Evolutionary conservation across 2,329 filamentous ascomycete genomes (phyloP), one percentile per base, ranked within the genome.

Genomic region (Neurospora sp.): DNA sequence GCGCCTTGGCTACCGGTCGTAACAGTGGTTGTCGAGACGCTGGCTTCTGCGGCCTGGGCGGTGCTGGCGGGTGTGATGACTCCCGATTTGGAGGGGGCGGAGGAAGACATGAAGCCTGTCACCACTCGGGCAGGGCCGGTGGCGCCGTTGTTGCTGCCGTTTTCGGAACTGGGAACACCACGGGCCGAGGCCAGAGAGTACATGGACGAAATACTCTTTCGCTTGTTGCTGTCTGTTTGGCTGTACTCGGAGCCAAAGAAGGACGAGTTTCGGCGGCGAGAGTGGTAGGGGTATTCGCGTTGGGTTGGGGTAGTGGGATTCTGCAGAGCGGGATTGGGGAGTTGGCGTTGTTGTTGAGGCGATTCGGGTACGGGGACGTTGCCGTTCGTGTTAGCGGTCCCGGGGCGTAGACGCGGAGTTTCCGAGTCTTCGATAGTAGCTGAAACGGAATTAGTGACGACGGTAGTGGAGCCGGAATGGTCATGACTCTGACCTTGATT

Each of bases 191-290:
- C 86, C 33, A 91, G 80, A 39, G 91, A 93, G 76, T 91, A 91
- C 68, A 92, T 81, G 0, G 91, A 94, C 8, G 90, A 92, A 71
- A 90, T 86, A 33, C 91, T 93, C 77, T 91, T 83, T 68, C 91
- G 88, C 76, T 92, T 91, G 66, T 72, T 74, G 46, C 71, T 69
- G 33, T 83, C 83, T 46, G 90, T 82, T 28, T 86, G 84, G 52
- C 52, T 62, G 52, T 36, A 62, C 52, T 62, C 52, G 28, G 8
- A 62, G 52, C 52, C 52, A 17, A 85, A 85, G 71, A 83, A 78
- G 13, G 86, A 86, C 23, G 82, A 81, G 28, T 62, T 62, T 68
- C 81, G 81, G 52, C 81, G 76, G 66, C 75, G 52, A 33, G 52
- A 62, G 28, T 62, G 23, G 52, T 62, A 36, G 23, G 52, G 52